Percentiles rank a stretch among this genome's conserved stretches.
These are phyloP conservation scores for Catunica adiposa DNA, from an alignment of 2,329 filamentous ascomycete species.

Conservation along the genomic window DNA sequence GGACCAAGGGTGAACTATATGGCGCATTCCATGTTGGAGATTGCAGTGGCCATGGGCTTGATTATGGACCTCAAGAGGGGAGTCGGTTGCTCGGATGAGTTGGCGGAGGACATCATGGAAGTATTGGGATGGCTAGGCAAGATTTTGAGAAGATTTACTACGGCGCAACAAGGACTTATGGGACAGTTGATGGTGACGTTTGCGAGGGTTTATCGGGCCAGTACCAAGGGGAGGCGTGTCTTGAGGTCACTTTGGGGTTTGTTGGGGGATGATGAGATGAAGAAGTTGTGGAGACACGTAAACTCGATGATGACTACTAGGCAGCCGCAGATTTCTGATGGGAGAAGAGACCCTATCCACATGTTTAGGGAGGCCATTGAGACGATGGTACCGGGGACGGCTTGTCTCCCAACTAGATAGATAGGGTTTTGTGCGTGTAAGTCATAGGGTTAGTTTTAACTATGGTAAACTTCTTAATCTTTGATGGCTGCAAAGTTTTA, in stretches of 20 bases:
- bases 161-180: constrained; percentile 11
- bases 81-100: constrained; percentile 18
- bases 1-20: neutral
- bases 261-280: constrained; percentile 14
- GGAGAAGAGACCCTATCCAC: neutral
- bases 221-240: constrained; percentile 9
- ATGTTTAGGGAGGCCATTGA: neutral
- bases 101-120: constrained; percentile 17
- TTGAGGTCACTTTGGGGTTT: constrained; percentile 17
- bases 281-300: constrained; percentile 14
- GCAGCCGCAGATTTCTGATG: neutral
- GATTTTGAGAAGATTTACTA: constrained; percentile 15
- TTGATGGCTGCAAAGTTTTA: too few species aligned
- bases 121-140: constrained; percentile 18
- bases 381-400: neutral
- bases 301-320: neutral
- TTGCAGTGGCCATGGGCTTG: constrained; percentile 18
- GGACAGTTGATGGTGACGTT: constrained; percentile 17
- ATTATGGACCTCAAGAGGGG: constrained; percentile 18
- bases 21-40: constrained; percentile 12
- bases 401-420: neutral
- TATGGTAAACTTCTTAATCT: too few species aligned
- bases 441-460: neutral
- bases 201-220: constrained; percentile 16
- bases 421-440: neutral